Evolutionary conservation across 2,329 filamentous ascomycete species (phyloP).

Genomic region (Stemphylium beticola): DNA sequence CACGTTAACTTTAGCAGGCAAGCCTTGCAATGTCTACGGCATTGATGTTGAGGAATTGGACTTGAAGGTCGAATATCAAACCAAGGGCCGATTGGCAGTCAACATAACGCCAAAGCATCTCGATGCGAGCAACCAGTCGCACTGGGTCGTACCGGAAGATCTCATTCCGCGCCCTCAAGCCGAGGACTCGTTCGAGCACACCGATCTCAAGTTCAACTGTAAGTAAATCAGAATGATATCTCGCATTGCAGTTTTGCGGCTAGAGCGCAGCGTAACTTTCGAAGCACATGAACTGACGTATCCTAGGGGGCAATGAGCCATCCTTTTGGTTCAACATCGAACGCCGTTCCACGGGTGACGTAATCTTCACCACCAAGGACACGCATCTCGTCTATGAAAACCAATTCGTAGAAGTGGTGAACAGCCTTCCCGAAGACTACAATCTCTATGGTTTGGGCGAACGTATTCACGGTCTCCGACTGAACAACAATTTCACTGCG

Average conservation of each 20-base stretch:
- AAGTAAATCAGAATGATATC: not conserved
- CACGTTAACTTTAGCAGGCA: conserved; percentile 59
- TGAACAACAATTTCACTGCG: conserved; percentile 75
- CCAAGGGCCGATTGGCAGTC: conserved; percentile 69
- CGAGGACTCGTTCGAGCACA: conserved; percentile 49
- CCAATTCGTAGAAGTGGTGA: conserved; percentile 77
- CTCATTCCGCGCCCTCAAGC: conserved; percentile 64
- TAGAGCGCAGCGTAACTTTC: too few relatives aligned
- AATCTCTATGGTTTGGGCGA: conserved; percentile 79
- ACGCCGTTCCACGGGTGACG: conserved; percentile 66
- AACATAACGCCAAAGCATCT: conserved; percentile 72
- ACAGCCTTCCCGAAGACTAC: conserved; percentile 70
- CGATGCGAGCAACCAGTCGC: conserved; percentile 65
- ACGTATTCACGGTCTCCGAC: conserved; percentile 70
- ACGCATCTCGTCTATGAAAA: conserved; percentile 74
- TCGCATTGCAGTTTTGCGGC: not conserved
- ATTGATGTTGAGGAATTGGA: conserved; percentile 72
- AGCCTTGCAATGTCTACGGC: conserved; percentile 75
- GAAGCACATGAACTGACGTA: not conserved
- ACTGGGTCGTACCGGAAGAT: conserved; percentile 70
- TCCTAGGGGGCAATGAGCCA: conserved; percentile 61
- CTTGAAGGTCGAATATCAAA: conserved; percentile 72
- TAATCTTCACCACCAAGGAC: conserved; percentile 70
- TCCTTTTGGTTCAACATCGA: conserved; percentile 64
- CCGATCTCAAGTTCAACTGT: conserved; percentile 57